Evolutionary conservation across 768 basidiomycete genomes (phyloP).

Genomic region (Trametes elegans): DNA sequence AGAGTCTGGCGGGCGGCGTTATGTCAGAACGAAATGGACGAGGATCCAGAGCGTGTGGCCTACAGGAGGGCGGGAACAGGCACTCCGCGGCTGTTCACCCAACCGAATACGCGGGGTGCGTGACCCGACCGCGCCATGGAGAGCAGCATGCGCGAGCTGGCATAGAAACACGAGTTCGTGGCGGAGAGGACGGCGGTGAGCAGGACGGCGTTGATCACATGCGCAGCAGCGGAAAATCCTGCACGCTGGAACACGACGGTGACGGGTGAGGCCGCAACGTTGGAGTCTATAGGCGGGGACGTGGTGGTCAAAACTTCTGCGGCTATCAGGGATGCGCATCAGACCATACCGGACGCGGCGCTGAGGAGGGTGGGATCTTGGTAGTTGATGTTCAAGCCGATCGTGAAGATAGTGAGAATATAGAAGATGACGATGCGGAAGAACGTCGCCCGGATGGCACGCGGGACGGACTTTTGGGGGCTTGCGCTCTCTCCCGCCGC

Average conservation of each 20-base stretch:
- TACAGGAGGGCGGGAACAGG: conserved; percentile 52
- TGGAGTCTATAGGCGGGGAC: conserved; percentile 39
- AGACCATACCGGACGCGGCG: conserved; percentile 40
- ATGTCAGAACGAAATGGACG: background rate
- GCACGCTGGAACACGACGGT: conserved; percentile 64
- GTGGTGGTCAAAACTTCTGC: background rate
- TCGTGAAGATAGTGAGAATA: conserved; percentile 59
- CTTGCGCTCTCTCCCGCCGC: conserved; percentile 70
- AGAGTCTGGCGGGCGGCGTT: conserved; percentile 33
- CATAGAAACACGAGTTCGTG: conserved; percentile 66
- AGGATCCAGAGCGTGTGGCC: background rate
- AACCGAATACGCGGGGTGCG: conserved; percentile 63
- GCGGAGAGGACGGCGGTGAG: conserved; percentile 65
- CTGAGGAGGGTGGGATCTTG: conserved; percentile 50
- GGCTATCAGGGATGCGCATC: background rate
- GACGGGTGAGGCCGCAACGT: conserved; percentile 58
- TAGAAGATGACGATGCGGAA: conserved; percentile 66
- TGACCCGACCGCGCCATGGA: conserved; percentile 64
- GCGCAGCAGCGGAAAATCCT: conserved; percentile 57
- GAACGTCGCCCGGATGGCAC: conserved; percentile 57
- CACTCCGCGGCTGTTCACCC: conserved; percentile 62
- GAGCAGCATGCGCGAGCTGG: conserved; percentile 57
- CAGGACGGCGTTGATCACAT: conserved; percentile 66
- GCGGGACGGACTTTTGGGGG: conserved; percentile 61
- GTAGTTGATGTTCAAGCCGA: conserved; percentile 64